phyloP scores from a whole-genome alignment of 768 basidiomycete species.

The Agaricus sinodeliciosus region DNA sequence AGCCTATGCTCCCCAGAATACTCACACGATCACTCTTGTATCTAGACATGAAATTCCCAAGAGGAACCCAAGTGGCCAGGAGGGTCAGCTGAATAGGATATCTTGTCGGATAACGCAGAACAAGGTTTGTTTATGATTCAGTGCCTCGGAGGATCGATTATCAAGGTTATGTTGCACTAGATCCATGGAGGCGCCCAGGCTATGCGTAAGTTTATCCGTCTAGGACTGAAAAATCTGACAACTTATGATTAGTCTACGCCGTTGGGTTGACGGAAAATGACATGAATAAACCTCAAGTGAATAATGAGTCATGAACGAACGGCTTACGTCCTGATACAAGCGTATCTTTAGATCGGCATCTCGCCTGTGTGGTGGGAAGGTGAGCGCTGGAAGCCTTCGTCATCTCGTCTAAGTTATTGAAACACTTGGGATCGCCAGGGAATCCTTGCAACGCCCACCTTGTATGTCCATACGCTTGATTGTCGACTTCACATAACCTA shows the following conservation, averaged over 20 bases:
- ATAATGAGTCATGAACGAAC: neutral
- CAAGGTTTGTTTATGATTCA: slow-evolving; percentile 40
- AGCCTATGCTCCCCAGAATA: neutral
- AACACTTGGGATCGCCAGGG: slow-evolving; percentile 30
- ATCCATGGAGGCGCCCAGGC: slow-evolving; percentile 75
- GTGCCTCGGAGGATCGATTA: neutral
- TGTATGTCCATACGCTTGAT: slow-evolving; percentile 30
- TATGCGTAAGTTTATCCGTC: slow-evolving; percentile 53
- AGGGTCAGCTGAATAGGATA: slow-evolving; percentile 57
- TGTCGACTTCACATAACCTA: neutral
- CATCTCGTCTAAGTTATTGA: neutral
- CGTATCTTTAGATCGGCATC: slow-evolving; percentile 64
- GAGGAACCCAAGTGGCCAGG: slow-evolving; percentile 16
- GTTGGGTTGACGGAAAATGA: slow-evolving; percentile 72
- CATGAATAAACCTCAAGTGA: slow-evolving; percentile 79
- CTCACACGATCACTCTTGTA: slow-evolving; percentile 16
- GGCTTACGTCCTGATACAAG: slow-evolving; percentile 8
- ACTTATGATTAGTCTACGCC: slow-evolving; percentile 56
- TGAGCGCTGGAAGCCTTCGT: slow-evolving; percentile 18
- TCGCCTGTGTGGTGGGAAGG: slow-evolving; percentile 93
- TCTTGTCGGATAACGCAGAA: slow-evolving; percentile 71
- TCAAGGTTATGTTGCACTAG: slow-evolving; percentile 12
- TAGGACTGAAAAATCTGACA: neutral
- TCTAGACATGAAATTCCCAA: slow-evolving; percentile 28
- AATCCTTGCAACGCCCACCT: slow-evolving; percentile 86